Conservation (phyloP, 2,329 filamentous ascomycete species). For the Penicillium sp. region DNA sequence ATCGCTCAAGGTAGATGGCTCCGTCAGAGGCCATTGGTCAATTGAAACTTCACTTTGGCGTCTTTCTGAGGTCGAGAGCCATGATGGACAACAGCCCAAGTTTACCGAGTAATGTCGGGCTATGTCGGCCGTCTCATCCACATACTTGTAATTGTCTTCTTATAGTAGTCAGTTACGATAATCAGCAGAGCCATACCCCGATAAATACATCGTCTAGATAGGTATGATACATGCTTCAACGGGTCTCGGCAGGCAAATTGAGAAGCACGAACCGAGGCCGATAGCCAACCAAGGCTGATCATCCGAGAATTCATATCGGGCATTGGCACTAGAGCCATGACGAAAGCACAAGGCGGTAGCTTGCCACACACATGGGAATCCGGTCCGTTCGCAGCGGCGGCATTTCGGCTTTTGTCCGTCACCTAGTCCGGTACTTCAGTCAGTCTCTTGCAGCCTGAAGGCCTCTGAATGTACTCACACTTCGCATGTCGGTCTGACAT, state of each 20-base stretch:
- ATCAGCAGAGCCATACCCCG: neutral
- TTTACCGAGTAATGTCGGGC: conserved; percentile 17
- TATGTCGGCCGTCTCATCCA: conserved; percentile 27
- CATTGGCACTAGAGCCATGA: conserved; percentile 30
- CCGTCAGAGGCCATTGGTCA: conserved; percentile 2
- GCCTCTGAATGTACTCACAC: conserved; percentile 10
- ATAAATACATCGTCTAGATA: too few relatives aligned
- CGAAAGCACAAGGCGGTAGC: conserved; percentile 25
- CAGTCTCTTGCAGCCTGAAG: neutral
- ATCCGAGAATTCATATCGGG: conserved; percentile 32
- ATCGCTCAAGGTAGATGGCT: conserved; percentile 6
- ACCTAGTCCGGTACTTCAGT: conserved; percentile 2
- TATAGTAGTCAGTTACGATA: neutral
- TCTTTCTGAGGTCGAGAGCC: too few relatives aligned
- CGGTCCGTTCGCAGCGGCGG: conserved; percentile 14
- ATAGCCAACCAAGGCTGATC: conserved; percentile 34
- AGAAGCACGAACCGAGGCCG: conserved; percentile 22
- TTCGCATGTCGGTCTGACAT: conserved; percentile 16
- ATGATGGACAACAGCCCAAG: neutral
- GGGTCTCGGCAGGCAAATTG: too few relatives aligned
- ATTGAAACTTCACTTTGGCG: neutral
- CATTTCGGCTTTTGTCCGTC: conserved; percentile 18
- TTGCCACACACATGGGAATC: conserved; percentile 16
- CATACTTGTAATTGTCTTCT: conserved; percentile 21
- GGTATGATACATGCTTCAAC: too few relatives aligned